Evolutionary conservation across 2,329 filamentous ascomycete species (phyloP), one percentile per base, ranked within the genome.

Genomic region (Davidsoniella australis): DNA sequence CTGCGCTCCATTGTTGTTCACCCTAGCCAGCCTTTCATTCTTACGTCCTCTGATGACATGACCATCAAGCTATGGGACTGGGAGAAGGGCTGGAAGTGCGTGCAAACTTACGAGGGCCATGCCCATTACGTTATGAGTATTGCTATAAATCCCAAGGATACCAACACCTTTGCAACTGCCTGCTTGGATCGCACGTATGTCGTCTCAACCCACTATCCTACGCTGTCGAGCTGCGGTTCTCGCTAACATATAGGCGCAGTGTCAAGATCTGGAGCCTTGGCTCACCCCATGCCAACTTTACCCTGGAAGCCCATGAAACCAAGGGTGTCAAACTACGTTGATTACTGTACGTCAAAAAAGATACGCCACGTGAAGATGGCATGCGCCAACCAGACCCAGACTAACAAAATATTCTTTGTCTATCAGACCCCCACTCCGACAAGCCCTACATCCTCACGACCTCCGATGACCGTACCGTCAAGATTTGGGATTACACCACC

Each of bases 281-380:
- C 42, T 94, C 87, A 8, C 77, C 84, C n/a, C 87, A 85, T 16
- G 82, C 91, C 52, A 96, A 95, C 67, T 95, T 93, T 66, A 96
- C 91, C 2, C 76, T 98, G 42, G 91, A 98, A 64, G 91, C 91
- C 18, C 88, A 96, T 62, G 89, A 96, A 67, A 86, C 85, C 38
- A 95, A 95, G 70, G 89, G 89, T 59, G 91, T 98, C 55, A 98
- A 98, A 98, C 67, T 86, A 94, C 61, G 88, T 98, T 58, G 91
- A 98, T 62, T 98, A 82, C 67, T 82, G 51, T 53, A 50, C 29
- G 51, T 48, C 6, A 7, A 24, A 10, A 24, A 10, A n/a, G 5
- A 29, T 18, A 33, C 29, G 7, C 39, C 39, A 17, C 16, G 16
- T 23, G 39, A 41, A 12, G 2, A 41, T 16, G 5, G 16, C 16